These are phyloP conservation scores for Brassica balearica DNA, from an alignment of 441 rosid genomes.

Conservation along the genomic window DNA sequence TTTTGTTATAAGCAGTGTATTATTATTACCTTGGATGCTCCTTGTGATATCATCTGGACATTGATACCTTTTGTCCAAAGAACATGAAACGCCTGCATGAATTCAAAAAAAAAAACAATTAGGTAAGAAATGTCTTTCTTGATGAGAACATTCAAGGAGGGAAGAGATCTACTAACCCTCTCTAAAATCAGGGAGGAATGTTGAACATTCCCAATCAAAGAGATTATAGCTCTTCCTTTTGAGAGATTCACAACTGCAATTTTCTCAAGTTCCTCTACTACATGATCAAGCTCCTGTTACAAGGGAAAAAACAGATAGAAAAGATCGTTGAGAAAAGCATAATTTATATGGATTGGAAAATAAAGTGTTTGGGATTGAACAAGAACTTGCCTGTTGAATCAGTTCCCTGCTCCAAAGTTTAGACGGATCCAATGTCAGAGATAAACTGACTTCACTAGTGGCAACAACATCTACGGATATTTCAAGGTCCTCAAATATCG, in stretches of 20 bases:
- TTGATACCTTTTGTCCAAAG: conserved; percentile 78
- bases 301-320: not conserved
- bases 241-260: conserved; percentile 84
- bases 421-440: conserved; percentile 88
- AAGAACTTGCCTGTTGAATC: conserved; percentile 80
- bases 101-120: conserved; percentile 23
- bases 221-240: conserved; percentile 85
- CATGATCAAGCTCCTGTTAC: conserved; percentile 87
- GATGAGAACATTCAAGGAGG: conserved; percentile 22
- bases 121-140: conserved; percentile 18
- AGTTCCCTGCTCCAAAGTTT: conserved; percentile 95
- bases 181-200: conserved; percentile 86
- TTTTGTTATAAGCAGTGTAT: not conserved
- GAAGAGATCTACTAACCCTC: conserved; percentile 60
- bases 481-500: conserved; percentile 85
- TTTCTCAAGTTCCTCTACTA: conserved; percentile 89
- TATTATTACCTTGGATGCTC: conserved; percentile 81
- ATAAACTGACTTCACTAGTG: conserved; percentile 95
- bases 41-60: conserved; percentile 97
- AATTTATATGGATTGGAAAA: conserved; percentile 3
- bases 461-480: conserved; percentile 96
- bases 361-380: conserved; percentile 6
- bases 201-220: conserved; percentile 91
- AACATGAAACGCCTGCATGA: conserved; percentile 72
- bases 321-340: not conserved